These are phyloP conservation scores for Huntiella bhutanensis DNA, from an alignment of 2,329 filamentous ascomycete species.

Conservation along the genomic window DNA sequence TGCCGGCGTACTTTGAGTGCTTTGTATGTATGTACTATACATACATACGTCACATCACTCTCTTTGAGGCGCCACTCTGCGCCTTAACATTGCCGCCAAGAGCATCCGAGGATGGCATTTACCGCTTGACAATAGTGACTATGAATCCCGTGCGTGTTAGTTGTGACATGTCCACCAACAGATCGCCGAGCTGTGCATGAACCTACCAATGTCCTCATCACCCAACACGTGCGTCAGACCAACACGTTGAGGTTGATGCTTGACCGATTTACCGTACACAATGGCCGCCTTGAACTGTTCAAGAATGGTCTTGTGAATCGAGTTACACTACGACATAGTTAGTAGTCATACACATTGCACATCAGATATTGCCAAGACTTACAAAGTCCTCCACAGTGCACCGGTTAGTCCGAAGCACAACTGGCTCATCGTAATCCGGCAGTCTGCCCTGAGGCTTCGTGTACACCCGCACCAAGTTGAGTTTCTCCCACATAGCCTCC, in stretches of 20 bases:
- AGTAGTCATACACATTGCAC: neutral
- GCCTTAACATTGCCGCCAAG: neutral
- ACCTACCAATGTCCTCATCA: conserved; percentile 81
- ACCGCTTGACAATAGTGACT: conserved; percentile 12
- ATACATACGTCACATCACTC: neutral
- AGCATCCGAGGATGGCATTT: neutral
- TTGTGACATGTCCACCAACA: too few species aligned
- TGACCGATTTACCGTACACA: conserved; percentile 94
- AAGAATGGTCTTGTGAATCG: conserved; percentile 88
- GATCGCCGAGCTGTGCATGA: neutral
- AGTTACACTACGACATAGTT: conserved; percentile 53
- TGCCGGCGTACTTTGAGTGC: too few species aligned
- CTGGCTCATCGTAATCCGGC: conserved; percentile 80
- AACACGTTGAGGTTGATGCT: conserved; percentile 94
- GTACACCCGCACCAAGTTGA: conserved; percentile 80
- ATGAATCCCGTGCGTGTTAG: neutral
- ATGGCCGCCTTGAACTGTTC: conserved; percentile 92
- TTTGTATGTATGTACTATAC: neutral
- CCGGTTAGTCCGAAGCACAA: conserved; percentile 64
- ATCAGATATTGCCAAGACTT: conserved; percentile 24
- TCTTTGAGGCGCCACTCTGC: neutral
- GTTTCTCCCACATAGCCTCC: conserved; percentile 97
- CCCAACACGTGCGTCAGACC: conserved; percentile 78
- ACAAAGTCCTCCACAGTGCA: conserved; percentile 96
- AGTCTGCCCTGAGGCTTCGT: conserved; percentile 93